Percentiles rank a stretch among this genome's conserved stretches.
Evolutionary conservation across 163 green algal species (phyloP).

Genomic region (Trebouxiophyceae sp.): DNA sequence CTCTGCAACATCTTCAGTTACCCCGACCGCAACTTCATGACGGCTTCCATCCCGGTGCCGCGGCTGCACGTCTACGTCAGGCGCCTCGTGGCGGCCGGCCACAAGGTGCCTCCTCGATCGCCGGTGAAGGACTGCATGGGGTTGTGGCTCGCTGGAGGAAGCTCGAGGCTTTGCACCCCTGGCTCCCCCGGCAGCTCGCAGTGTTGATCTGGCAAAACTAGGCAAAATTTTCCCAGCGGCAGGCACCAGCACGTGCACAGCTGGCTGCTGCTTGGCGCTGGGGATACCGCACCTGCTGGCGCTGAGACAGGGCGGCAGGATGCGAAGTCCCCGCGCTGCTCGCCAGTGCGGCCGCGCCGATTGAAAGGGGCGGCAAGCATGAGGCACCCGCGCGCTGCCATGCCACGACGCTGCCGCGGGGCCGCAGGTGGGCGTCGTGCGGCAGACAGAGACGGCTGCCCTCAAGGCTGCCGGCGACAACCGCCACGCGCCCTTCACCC

Average conservation of each 20-base stretch:
- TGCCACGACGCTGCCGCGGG: background rate
- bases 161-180: too few relatives aligned
- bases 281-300: too few relatives aligned
- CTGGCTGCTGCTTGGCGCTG: too few relatives aligned
- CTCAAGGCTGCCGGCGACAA: slow-evolving; percentile 66
- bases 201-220: background rate
- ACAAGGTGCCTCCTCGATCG: slow-evolving; percentile 55
- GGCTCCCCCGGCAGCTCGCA: too few relatives aligned
- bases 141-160: too few relatives aligned
- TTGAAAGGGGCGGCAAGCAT: background rate
- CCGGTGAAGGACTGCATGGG: too few relatives aligned
- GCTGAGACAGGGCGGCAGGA: too few relatives aligned
- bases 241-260: too few relatives aligned
- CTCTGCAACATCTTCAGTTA: slow-evolving; percentile 47
- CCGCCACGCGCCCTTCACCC: slow-evolving; percentile 56
- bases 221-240: background rate
- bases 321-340: too few relatives aligned
- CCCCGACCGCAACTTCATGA: slow-evolving; percentile 64
- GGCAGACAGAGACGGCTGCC: slow-evolving; percentile 74
- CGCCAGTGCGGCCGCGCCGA: background rate
- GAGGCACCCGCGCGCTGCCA: background rate
- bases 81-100: slow-evolving; percentile 66
- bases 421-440: slow-evolving; percentile 53
- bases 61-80: slow-evolving; percentile 79
- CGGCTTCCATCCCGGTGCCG: slow-evolving; percentile 59